phyloP scores from a whole-genome alignment of 805 yeast species.

The Candida peoriensis region DNA sequence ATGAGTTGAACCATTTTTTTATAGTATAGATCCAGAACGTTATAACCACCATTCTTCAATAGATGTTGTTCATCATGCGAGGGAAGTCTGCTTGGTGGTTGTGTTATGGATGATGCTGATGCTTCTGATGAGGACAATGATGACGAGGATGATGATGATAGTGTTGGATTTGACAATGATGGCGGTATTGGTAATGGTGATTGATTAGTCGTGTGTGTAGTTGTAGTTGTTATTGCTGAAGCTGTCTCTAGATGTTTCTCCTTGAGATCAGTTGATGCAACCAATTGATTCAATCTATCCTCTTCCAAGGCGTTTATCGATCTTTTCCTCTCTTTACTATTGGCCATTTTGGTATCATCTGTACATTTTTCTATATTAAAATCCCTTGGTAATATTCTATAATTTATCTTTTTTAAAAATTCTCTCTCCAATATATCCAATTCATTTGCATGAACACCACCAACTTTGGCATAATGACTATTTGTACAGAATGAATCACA shows the following conservation, averaged over 20 bases:
- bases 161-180: background rate
- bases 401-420: constrained; percentile 73
- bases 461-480: constrained; percentile 91
- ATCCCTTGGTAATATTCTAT: constrained; percentile 63
- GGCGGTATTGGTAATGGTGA: constrained; percentile 7
- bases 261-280: too few species aligned
- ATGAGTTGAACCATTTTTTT: constrained; percentile 44
- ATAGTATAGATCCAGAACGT: constrained; percentile 44
- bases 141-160: too few species aligned
- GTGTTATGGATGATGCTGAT: constrained; percentile 4
- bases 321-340: constrained; percentile 13
- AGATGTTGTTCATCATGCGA: constrained; percentile 10
- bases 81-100: too few species aligned
- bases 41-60: constrained; percentile 29
- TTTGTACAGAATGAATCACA: constrained; percentile 95
- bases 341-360: constrained; percentile 20
- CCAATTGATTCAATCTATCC: constrained; percentile 4
- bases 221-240: constrained; percentile 1
- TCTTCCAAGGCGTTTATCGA: constrained; percentile 15
- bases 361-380: constrained; percentile 34
- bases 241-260: too few species aligned
- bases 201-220: constrained; percentile 1
- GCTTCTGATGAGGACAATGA: too few species aligned
- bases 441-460: constrained; percentile 83
- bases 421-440: constrained; percentile 85